Conservation (phyloP, 305 asterid genomes). For the Fraxinus baroniana region DNA sequence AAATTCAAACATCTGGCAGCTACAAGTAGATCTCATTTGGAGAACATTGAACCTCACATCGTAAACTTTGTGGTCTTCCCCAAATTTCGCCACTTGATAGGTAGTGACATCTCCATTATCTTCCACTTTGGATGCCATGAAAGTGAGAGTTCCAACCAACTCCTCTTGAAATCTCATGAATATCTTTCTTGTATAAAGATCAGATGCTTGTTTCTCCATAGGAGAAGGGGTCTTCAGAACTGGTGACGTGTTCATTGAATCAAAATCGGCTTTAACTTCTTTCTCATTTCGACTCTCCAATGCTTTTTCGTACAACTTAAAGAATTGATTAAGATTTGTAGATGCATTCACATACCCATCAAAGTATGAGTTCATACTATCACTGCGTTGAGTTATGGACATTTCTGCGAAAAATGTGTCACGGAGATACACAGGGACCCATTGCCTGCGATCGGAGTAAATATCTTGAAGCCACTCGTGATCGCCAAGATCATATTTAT, state of each 20-base stretch:
- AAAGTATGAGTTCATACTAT: slow-evolving; percentile 60
- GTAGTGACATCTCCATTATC: slow-evolving; percentile 52
- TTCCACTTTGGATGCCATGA: slow-evolving; percentile 53
- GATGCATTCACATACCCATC: slow-evolving; percentile 74
- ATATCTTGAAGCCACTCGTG: slow-evolving; percentile 55
- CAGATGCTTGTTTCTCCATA: slow-evolving; percentile 72
- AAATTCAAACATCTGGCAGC: slow-evolving; percentile 66
- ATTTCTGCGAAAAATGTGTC: slow-evolving; percentile 65
- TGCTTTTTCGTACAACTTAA: slow-evolving; percentile 66
- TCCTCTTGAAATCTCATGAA: slow-evolving; percentile 66
- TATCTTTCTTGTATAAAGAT: slow-evolving; percentile 50
- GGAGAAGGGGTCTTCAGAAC: slow-evolving; percentile 69
- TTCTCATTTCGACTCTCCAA: slow-evolving; percentile 68
- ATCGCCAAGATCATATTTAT: slow-evolving; percentile 49
- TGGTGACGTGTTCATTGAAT: slow-evolving; percentile 56
- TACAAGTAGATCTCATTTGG: slow-evolving; percentile 60
- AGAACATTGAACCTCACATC: slow-evolving; percentile 63
- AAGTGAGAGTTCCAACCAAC: slow-evolving; percentile 57
- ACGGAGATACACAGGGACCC: slow-evolving; percentile 71
- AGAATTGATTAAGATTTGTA: slow-evolving; percentile 50
- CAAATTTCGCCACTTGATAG: slow-evolving; percentile 57
- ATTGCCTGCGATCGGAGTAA: slow-evolving; percentile 50
- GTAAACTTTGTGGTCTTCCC: slow-evolving; percentile 58
- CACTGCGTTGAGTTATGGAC: slow-evolving; percentile 56
- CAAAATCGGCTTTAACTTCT: slow-evolving; percentile 71